These are phyloP conservation scores for Clarireedia hainanense DNA, from an alignment of 2,329 filamentous ascomycete genomes.

Conservation along the genomic window DNA sequence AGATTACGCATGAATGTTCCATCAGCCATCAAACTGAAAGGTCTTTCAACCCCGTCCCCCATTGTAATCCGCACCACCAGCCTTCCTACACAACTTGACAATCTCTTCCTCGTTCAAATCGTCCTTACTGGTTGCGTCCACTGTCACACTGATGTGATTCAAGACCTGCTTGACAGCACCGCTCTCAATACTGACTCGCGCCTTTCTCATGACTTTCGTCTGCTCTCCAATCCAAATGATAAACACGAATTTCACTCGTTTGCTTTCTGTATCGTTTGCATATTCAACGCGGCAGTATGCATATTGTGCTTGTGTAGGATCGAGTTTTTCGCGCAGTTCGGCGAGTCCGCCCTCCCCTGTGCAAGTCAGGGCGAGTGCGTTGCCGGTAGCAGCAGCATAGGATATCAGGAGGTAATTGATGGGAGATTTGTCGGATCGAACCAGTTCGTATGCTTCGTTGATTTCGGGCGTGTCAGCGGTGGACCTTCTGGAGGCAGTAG, in stretches of 20 bases:
- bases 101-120: slow-evolving; percentile 57
- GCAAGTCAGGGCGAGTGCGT: slow-evolving; percentile 46
- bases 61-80: slow-evolving; percentile 65
- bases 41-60: slow-evolving; percentile 42
- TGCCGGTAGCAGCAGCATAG: slow-evolving; percentile 46
- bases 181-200: slow-evolving; percentile 59
- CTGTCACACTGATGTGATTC: slow-evolving; percentile 56
- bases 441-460: slow-evolving; percentile 55
- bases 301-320: slow-evolving; percentile 31
- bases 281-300: slow-evolving; percentile 52
- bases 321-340: slow-evolving; percentile 49
- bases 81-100: slow-evolving; percentile 53
- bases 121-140: slow-evolving; percentile 51
- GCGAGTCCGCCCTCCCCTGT: slow-evolving; percentile 54
- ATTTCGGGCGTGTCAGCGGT: slow-evolving; percentile 51
- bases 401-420: slow-evolving; percentile 62
- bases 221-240: slow-evolving; percentile 60
- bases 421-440: slow-evolving; percentile 57
- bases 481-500: slow-evolving; percentile 38
- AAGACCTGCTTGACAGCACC: slow-evolving; percentile 57
- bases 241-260: slow-evolving; percentile 59
- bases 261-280: slow-evolving; percentile 63
- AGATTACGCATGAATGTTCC: no score
- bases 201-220: slow-evolving; percentile 63
- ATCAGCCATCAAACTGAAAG: background rate